Percentiles rank a stretch among this genome's conserved stretches.
Conservation (phyloP, 2,329 filamentous ascomycete species). For the Endothia cerciana region DNA sequence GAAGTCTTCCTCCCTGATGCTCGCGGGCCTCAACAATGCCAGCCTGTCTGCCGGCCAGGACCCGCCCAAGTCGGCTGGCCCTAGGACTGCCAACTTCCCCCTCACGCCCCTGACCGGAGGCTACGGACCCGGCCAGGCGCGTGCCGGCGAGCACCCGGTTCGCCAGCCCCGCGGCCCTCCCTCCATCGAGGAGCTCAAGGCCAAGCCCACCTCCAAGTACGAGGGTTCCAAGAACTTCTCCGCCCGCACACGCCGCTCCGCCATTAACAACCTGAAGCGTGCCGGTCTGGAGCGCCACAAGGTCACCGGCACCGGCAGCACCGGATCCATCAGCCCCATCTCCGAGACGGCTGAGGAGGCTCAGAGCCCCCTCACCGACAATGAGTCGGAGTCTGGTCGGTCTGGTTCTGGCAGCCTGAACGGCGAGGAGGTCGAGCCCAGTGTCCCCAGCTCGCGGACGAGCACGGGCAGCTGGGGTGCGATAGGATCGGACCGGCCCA, state of each 20-base stretch:
- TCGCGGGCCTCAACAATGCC: constrained; percentile 58
- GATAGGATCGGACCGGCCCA: constrained; percentile 85
- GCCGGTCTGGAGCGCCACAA: constrained; percentile 87
- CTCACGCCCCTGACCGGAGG: constrained; percentile 79
- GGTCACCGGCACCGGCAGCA: constrained; percentile 71
- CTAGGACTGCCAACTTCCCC: constrained; percentile 81
- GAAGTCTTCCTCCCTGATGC: constrained; percentile 74
- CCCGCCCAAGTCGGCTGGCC: constrained; percentile 63
- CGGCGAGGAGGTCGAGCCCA: constrained; percentile 67
- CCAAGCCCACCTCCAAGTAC: constrained; percentile 87
- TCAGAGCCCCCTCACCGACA: constrained; percentile 72
- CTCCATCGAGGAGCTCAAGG: constrained; percentile 84
- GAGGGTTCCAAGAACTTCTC: constrained; percentile 99
- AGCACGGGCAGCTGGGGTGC: constrained; percentile 76
- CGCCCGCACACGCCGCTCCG: constrained; percentile 86
- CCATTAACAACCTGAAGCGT: constrained; percentile 87
- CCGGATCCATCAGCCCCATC: constrained; percentile 83
- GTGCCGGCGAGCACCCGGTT: constrained; percentile 90
- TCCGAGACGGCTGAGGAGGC: constrained; percentile 75
- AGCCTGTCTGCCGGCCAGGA: constrained; percentile 47
- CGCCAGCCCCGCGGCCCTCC: constrained; percentile 94
- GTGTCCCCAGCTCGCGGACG: constrained; percentile 74
- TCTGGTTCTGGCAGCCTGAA: constrained; percentile 81
- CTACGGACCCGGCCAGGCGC: constrained; percentile 90
- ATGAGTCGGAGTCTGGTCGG: constrained; percentile 72